A percentile compares a stretch with the other conserved stretches of the same genome.
These are phyloP conservation scores for Musa troglodytarum DNA, from an alignment of 176 grass and related monocot genomes.

Conservation along the genomic window DNA sequence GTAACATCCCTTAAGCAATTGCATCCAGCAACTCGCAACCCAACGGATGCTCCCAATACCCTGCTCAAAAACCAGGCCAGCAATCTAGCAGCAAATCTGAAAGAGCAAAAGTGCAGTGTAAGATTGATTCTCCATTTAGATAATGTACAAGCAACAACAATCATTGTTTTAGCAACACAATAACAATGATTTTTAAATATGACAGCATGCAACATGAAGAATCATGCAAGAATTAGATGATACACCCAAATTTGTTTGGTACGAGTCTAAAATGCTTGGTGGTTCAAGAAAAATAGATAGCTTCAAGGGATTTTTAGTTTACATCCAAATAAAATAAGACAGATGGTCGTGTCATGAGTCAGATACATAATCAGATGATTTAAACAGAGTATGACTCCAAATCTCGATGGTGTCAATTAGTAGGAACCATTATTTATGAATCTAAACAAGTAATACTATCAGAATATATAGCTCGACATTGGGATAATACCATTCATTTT, in stretches of 20 bases:
- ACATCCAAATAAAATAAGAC: neutral
- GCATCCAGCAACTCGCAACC: slow-evolving; percentile 86
- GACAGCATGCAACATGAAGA: neutral
- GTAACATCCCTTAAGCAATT: slow-evolving; percentile 91
- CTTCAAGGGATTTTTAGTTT: neutral
- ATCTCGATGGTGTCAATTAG: no score
- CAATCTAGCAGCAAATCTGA: slow-evolving; percentile 85
- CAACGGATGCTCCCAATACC: slow-evolving; percentile 63
- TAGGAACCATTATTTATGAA: no score
- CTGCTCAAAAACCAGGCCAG: slow-evolving; percentile 95
- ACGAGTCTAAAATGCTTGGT: neutral
- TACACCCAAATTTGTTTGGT: no score
- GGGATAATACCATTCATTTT: no score
- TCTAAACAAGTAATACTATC: no score
- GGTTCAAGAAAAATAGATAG: neutral
- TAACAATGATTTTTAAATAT: neutral
- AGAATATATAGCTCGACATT: no score
- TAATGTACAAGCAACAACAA: neutral
- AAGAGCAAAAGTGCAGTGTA: neutral
- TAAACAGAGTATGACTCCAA: neutral
- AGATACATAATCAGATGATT: neutral
- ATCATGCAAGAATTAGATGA: neutral
- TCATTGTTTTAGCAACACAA: neutral
- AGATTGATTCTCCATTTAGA: neutral
- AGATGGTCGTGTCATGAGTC: neutral